Conservation (phyloP, 2,329 filamentous ascomycete species). For the Cladophialophora chaetospira region DNA sequence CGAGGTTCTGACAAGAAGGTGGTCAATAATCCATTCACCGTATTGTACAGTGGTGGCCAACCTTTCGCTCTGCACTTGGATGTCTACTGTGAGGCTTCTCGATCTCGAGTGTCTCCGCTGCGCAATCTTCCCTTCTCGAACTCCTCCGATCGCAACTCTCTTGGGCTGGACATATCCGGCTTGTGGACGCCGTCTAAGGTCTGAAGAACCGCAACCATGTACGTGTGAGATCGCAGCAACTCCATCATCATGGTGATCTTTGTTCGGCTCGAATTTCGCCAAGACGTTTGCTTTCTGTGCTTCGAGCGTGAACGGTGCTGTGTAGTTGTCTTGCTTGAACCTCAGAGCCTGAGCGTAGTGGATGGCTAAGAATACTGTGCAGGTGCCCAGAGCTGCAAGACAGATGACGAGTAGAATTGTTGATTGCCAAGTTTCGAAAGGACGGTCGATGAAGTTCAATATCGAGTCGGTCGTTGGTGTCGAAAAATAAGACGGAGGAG, state of each 20-base stretch:
- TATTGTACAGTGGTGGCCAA: not conserved
- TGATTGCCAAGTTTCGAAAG: conserved; percentile 26
- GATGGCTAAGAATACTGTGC: conserved; percentile 16
- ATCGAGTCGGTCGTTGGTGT: not conserved
- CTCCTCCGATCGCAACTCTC: conserved; percentile 24
- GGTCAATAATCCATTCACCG: not conserved
- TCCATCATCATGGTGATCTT: not conserved
- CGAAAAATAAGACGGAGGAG: not conserved
- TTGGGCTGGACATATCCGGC: conserved; percentile 4
- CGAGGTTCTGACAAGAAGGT: not conserved
- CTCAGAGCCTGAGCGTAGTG: conserved; percentile 20
- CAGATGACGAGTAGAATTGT: conserved; percentile 14
- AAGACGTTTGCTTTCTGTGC: not conserved
- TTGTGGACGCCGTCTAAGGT: conserved; percentile 9
- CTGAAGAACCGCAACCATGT: not conserved
- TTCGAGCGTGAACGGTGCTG: conserved; percentile 7
- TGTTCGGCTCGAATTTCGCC: not conserved
- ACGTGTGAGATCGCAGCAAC: not conserved
- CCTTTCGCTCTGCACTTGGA: not conserved
- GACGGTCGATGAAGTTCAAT: conserved; percentile 21
- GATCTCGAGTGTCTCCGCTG: conserved; percentile 22
- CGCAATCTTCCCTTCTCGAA: conserved; percentile 25
- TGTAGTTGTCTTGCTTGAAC: not conserved
- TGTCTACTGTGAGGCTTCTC: not conserved
- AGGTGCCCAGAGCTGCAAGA: conserved; percentile 1